Evolutionary conservation across 495 filamentous ascomycete species (phyloP).

Genomic region (Umbilicaria muhlenbergii): DNA sequence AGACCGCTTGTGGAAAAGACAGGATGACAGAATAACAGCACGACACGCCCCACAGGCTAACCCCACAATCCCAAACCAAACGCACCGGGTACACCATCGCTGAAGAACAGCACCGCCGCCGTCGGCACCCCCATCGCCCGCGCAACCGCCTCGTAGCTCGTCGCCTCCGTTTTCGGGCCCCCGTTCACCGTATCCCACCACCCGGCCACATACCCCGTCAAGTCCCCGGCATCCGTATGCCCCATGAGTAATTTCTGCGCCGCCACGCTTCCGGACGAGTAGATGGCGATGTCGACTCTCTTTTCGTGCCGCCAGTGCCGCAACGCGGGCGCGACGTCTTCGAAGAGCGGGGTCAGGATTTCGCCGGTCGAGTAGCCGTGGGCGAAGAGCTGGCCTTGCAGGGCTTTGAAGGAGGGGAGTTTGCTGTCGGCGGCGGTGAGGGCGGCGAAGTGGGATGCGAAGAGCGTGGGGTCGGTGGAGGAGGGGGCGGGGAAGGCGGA

Average conservation of each 20-base stretch:
- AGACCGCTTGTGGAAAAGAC: not conserved
- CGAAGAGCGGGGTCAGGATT: conserved; percentile 49
- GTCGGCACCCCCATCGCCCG: conserved; percentile 13
- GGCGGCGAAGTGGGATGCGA: conserved; percentile 43
- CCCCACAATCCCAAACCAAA: too few relatives aligned
- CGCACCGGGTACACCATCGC: too few relatives aligned
- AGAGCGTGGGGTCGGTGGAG: conserved; percentile 28
- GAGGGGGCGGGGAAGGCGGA: conserved; percentile 47
- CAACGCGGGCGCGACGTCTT: conserved; percentile 44
- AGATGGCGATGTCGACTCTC: conserved; percentile 42
- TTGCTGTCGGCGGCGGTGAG: conserved; percentile 53
- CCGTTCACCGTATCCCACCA: too few relatives aligned
- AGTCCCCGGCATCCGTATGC: too few relatives aligned
- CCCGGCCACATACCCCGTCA: too few relatives aligned
- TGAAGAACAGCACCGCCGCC: not conserved
- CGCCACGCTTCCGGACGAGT: conserved; percentile 53
- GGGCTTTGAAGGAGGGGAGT: conserved; percentile 49
- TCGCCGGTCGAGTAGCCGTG: conserved; percentile 44
- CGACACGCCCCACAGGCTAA: too few relatives aligned
- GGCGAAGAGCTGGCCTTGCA: conserved; percentile 60
- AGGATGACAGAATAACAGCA: too few relatives aligned
- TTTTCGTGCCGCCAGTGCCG: conserved; percentile 27
- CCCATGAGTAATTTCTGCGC: conserved; percentile 47
- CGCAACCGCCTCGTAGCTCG: conserved; percentile 18
- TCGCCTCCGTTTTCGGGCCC: too few relatives aligned